Evolutionary conservation across 2,329 filamentous ascomycete species (phyloP).

Genomic region (Ceratocystis ficicola): DNA sequence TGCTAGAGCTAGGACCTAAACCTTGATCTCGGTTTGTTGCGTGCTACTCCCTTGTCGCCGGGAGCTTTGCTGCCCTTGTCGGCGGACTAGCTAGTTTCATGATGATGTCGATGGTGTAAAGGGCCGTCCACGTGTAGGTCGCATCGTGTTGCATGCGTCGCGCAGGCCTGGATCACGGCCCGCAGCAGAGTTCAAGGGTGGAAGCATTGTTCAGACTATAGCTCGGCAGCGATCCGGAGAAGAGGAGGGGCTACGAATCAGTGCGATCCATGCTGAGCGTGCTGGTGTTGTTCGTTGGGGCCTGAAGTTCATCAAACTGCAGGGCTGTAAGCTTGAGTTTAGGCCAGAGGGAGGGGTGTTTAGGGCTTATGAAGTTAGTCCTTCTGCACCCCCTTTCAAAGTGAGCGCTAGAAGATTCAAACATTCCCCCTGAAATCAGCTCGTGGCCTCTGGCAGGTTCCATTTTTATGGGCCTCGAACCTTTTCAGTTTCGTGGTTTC

Average conservation of each 20-base stretch:
- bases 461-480: neutral
- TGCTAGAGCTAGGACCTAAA: too few relatives aligned
- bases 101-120: neutral
- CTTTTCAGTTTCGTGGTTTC: neutral
- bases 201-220: neutral
- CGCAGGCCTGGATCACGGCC: neutral
- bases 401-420: conserved; percentile 2
- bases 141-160: neutral
- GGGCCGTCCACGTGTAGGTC: neutral
- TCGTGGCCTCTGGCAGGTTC: neutral
- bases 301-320: conserved; percentile 4
- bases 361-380: neutral
- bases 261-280: neutral
- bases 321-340: neutral
- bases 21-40: too few relatives aligned
- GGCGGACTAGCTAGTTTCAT: neutral
- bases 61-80: neutral
- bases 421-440: conserved; percentile 2
- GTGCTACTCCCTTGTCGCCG: too few relatives aligned
- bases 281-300: neutral
- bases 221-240: neutral
- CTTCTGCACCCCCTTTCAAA: neutral
- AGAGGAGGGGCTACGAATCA: neutral
- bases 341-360: neutral
- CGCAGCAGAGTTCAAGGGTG: neutral